phyloP scores from a whole-genome alignment of 371 early-diverging fungal species.

The Batrachochytrium dendrobatidis region DNA sequence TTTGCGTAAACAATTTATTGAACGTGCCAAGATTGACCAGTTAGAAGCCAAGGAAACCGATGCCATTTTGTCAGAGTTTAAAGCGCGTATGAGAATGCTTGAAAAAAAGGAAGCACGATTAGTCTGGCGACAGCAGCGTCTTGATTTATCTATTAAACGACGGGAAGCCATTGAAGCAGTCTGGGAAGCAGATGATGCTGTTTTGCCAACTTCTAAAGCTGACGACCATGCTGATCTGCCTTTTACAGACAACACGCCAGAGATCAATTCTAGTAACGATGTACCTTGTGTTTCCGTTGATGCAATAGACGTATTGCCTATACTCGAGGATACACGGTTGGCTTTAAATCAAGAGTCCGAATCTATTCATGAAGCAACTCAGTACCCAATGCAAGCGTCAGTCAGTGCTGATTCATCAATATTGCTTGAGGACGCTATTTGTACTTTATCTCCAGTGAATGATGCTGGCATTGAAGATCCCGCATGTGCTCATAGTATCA shows the following conservation, averaged over 20 bases:
- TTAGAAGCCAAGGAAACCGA: neutral
- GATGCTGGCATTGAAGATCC: no score
- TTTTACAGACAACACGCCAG: neutral
- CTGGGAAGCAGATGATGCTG: neutral
- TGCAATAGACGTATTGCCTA: neutral
- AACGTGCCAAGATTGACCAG: neutral
- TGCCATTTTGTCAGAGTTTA: neutral
- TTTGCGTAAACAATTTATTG: neutral
- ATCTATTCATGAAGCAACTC: neutral
- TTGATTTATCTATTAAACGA: neutral
- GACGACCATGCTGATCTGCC: neutral
- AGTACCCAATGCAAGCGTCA: no score
- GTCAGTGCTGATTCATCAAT: neutral
- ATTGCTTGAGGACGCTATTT: neutral
- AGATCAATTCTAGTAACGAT: neutral
- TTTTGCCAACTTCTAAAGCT: no score
- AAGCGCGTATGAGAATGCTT: neutral
- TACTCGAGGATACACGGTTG: neutral
- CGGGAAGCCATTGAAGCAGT: neutral
- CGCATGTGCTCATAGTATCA: no score
- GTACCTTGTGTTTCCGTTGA: neutral
- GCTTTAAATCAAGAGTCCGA: neutral
- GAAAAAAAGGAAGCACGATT: neutral
- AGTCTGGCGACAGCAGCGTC: conserved; percentile 2
- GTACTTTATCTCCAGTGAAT: no score